Evolutionary conservation across 495 filamentous ascomycete genomes (phyloP), one percentile per base, ranked within the genome.

Genomic region (Parathielavia appendiculata): DNA sequence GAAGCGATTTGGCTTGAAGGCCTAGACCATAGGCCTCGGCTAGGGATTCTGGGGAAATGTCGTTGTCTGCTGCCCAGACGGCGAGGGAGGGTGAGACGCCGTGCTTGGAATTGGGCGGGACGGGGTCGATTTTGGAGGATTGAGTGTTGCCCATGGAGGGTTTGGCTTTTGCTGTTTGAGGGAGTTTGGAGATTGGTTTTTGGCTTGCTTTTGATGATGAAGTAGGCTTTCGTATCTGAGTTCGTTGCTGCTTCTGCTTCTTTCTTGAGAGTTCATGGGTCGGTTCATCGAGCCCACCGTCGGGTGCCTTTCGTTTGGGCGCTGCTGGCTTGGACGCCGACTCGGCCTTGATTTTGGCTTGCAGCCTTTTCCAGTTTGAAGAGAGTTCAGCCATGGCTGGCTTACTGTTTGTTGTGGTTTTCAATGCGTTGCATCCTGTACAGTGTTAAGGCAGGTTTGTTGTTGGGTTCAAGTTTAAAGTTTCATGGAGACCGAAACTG

Each of bases 341-440:
- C 35, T 83, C 76, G 51, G 80, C 74, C 62, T 84, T 81, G 53
- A 89, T 72, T 38, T 78, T 79, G 58, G 74, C 81, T 76, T 89
- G 85, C 57, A 90, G 77, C 71, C 84, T 88, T 66, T 88, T 86
- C 86, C 86, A 90, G 73, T 91, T 91, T 57, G 78, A 77, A 1
- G 79, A 82, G 35, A 82, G 70, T 51, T 75, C 71, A 43, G 59
- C 69, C 75, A 74, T 76, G 64, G 46, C 10, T 40, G 38, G 39
- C 36, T 44, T 40, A 46, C 0, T 40, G 17, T 12, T 19, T 20
- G 46, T 45, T 10, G 26, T 11, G 2, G 4, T n/a, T 22, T 16
- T n/a, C 9, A 16, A 8, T 10, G n/a, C 22, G 4, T 45, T 34
- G 56, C 36, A 51, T 58, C 6, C n/a, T 52, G n/a, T 26, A 19